phyloP scores from a whole-genome alignment of 495 filamentous ascomycete species.

The Annulohypoxylon moriforme region DNA sequence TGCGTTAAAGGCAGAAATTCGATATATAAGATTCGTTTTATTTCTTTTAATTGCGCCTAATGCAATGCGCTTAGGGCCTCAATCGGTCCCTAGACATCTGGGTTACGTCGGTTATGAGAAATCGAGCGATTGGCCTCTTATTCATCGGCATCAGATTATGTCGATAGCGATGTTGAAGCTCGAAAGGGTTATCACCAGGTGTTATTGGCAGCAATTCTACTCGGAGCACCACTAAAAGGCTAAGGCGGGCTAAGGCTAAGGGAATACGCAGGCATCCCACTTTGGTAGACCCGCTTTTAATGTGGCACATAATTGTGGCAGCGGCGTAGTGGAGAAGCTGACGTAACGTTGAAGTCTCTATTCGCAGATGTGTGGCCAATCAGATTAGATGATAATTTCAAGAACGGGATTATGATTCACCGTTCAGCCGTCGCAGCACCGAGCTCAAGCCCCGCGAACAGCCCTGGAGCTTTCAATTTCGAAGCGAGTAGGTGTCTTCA shows the following conservation, averaged over 20 bases:
- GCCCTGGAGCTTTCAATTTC: constrained; percentile 1
- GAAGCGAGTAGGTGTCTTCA: background rate
- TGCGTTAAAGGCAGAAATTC: constrained; percentile 33
- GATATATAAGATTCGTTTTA: constrained; percentile 23
- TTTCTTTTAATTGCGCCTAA: constrained; percentile 25
- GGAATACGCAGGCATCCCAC: constrained; percentile 24
- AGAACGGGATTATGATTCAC: constrained; percentile 17
- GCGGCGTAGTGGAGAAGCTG: constrained; percentile 23
- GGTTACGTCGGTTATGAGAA: background rate
- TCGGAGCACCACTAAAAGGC: constrained; percentile 1
- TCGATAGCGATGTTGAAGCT: constrained; percentile 21
- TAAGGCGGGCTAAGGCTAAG: background rate
- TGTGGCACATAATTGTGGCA: constrained; percentile 23
- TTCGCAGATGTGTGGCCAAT: constrained; percentile 11
- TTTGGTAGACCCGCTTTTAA: background rate
- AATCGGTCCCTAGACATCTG: constrained; percentile 34
- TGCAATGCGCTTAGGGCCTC: constrained; percentile 37
- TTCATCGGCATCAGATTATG: constrained; percentile 23
- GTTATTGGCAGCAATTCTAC: constrained; percentile 10
- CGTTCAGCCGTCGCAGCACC: background rate
- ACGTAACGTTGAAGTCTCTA: constrained; percentile 12
- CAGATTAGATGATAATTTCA: background rate
- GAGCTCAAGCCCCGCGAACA: constrained; percentile 9
- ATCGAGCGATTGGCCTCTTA: constrained; percentile 20
- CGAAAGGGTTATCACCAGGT: constrained; percentile 22